Evolutionary conservation across 768 basidiomycete genomes (phyloP).

Genomic region (Pleurotus sapidus): DNA sequence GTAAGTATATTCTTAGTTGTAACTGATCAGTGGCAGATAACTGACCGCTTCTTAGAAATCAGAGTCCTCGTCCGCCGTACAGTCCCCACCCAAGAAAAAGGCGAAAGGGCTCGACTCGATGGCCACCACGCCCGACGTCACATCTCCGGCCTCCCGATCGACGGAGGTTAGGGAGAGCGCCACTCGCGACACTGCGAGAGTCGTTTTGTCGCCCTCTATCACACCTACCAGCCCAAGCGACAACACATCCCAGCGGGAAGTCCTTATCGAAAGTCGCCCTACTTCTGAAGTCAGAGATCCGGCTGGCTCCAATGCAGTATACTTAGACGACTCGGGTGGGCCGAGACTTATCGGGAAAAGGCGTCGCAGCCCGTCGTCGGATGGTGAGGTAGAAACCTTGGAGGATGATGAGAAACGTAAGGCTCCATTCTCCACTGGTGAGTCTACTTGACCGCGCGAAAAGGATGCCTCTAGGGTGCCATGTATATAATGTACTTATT

Average conservation of each 20-base stretch:
- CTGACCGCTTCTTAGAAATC: not conserved
- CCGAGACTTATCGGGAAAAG: not conserved
- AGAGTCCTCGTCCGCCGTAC: not conserved
- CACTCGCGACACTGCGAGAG: not conserved
- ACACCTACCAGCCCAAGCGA: not conserved
- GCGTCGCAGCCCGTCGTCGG: not conserved
- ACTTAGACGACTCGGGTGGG: not conserved
- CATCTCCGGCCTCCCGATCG: not conserved
- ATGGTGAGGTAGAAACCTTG: not conserved
- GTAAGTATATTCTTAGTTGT: not conserved
- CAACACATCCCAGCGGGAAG: not conserved
- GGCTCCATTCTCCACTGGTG: not conserved
- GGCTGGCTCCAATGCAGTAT: not conserved
- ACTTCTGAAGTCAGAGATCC: not conserved
- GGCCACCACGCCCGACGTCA: not conserved
- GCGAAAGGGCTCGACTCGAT: not conserved
- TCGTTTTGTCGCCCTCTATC: not conserved
- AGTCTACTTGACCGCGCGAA: not conserved
- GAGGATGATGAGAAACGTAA: not conserved
- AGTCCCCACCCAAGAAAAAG: slow-evolving; percentile 1
- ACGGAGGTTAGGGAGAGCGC: not conserved
- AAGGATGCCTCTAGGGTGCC: not conserved
- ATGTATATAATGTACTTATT: not conserved
- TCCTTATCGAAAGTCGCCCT: not conserved
- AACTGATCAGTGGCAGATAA: not conserved